These are phyloP conservation scores for Penicillium waksmanii DNA, from an alignment of 495 filamentous ascomycete species.

Conservation along the genomic window DNA sequence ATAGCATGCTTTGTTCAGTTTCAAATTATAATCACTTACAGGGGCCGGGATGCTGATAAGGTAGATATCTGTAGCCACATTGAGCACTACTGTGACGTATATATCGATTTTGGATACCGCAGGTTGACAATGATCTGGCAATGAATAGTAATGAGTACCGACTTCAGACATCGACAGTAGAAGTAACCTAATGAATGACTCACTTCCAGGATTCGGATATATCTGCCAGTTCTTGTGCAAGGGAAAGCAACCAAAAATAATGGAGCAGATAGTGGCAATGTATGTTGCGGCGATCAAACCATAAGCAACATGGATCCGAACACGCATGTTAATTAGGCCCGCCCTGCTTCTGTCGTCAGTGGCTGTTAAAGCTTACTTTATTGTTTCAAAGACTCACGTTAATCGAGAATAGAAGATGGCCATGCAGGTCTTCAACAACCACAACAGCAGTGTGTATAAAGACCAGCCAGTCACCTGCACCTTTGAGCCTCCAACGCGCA, in stretches of 20 bases:
- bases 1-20: neutral
- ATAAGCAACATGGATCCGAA: slow-evolving; percentile 58
- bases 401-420: slow-evolving; percentile 63
- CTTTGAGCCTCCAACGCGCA: slow-evolving; percentile 60
- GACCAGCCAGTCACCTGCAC: slow-evolving; percentile 62
- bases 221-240: slow-evolving; percentile 63
- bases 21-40: slow-evolving; percentile 30
- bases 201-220: slow-evolving; percentile 58
- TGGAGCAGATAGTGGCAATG: slow-evolving; percentile 55
- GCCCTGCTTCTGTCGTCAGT: slow-evolving; percentile 34
- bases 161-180: neutral
- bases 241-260: slow-evolving; percentile 57
- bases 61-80: slow-evolving; percentile 58
- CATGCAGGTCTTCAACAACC: slow-evolving; percentile 62
- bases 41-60: slow-evolving; percentile 59
- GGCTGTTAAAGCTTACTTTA: neutral
- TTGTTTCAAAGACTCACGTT: slow-evolving; percentile 45
- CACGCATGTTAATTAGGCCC: slow-evolving; percentile 50
- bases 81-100: slow-evolving; percentile 53
- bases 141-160: neutral
- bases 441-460: slow-evolving; percentile 59
- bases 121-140: slow-evolving; percentile 47
- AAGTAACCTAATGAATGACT: slow-evolving; percentile 21
- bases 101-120: slow-evolving; percentile 51
- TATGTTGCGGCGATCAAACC: slow-evolving; percentile 55